Base-by-base conservation (phyloP, 2,329 filamentous ascomycete species). In the Fusarium sacchari region DNA sequence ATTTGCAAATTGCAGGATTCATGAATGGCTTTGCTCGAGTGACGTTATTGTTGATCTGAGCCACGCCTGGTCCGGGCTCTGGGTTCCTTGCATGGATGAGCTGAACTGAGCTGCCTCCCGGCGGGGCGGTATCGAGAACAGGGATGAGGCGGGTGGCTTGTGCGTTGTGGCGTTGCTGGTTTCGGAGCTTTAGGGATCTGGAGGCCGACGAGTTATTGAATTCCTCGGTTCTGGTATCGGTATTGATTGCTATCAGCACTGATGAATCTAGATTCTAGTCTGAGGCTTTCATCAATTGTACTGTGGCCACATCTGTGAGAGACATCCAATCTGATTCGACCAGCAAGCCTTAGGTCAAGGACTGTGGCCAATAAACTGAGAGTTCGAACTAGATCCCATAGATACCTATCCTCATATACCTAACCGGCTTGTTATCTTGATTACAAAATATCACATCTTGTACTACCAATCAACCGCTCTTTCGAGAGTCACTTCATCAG, bases 1-100 rank as follows among this genome's bases (percentile, higher is more conserved):
- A 50, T 53, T 63, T 61, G 47, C 65, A 70, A 69, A 58, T 69
- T 64, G 42, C 59, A 68, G 62, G 67, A 69, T 72, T 47, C 36
- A 24, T 69, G 36, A 64, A 71, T 58, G 71, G 67, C 62, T 55
- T 71, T 71, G 58, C 44, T 24, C 6, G 39, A 69, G 67, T 74
- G 71, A 74, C 71, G 71, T 66, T 71, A 26, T 47, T 62, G 39
- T 60, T 32, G 52, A 62, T 67, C 72, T 74, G 71, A 74, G 72
- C 72, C 72, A 74, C 71, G 43, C 59, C 60, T 43, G 69, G 60
- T 40, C 49, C 47, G 34, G 46, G 46, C 58, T 63, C 43, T 39
- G 42, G 52, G 61, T 72, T 63, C 62, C 71, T 74, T 74, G 67
- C 71, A 72, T 66, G 22, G 53, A 50, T 39, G 28, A 58, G 55